These are phyloP conservation scores for Hysterium pulicare DNA, from an alignment of 2,329 filamentous ascomycete genomes.

Conservation along the genomic window DNA sequence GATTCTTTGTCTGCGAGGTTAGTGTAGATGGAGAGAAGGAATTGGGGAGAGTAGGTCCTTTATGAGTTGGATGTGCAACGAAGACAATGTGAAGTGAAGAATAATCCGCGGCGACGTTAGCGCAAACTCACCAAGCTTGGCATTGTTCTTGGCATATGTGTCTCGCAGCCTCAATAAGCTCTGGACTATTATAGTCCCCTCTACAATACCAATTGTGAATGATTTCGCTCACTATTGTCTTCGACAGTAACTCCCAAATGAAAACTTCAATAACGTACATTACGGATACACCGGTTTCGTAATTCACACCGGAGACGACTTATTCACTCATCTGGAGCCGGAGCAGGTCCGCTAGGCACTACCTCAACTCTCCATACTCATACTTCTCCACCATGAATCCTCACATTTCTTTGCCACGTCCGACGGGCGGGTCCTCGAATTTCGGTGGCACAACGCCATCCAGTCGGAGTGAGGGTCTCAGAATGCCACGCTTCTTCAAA, in stretches of 20 bases:
- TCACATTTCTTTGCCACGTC: constrained; percentile 58
- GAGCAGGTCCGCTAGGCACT: not conserved
- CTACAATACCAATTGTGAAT: too few relatives aligned
- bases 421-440: constrained; percentile 52
- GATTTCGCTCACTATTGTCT: too few relatives aligned
- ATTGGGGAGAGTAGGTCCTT: constrained; percentile 4
- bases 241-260: too few relatives aligned
- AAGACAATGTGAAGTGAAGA: constrained; percentile 1
- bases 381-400: constrained; percentile 49
- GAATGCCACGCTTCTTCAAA: constrained; percentile 66
- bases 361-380: not conserved
- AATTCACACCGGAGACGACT: too few relatives aligned
- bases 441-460: constrained; percentile 52
- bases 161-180: not conserved
- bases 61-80: not conserved
- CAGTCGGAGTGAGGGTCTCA: constrained; percentile 51
- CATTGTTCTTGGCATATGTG: not conserved
- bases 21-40: constrained; percentile 5
- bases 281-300: too few relatives aligned
- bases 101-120: not conserved
- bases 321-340: too few relatives aligned
- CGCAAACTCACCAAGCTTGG: not conserved
- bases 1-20: constrained; percentile 14
- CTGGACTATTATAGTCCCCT: too few relatives aligned
- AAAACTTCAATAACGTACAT: too few relatives aligned